Conservation (phyloP, 2,329 filamentous ascomycete species). For the Diplodia scrobiculata region DNA sequence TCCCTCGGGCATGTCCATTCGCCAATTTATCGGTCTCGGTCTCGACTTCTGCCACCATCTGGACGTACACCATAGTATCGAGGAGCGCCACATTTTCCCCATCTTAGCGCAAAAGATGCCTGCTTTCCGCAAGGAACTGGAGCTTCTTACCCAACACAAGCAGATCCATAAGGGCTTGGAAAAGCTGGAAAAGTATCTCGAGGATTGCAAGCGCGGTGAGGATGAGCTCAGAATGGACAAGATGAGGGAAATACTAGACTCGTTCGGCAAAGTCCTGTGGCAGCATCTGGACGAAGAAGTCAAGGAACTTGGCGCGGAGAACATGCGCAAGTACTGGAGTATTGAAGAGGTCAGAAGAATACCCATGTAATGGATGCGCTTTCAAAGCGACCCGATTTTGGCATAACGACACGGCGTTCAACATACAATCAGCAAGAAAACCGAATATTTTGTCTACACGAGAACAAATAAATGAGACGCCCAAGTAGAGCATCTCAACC, state of each 20-base stretch:
- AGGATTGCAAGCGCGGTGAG: constrained; percentile 64
- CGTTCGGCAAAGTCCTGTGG: constrained; percentile 78
- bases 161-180: constrained; percentile 78
- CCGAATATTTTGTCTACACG: not conserved
- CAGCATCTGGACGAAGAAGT: constrained; percentile 85
- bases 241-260: constrained; percentile 72
- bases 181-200: constrained; percentile 65
- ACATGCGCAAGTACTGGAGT: constrained; percentile 83
- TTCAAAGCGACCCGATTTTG: not conserved
- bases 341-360: constrained; percentile 71
- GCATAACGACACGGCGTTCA: not conserved
- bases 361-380: constrained; percentile 59
- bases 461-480: not conserved
- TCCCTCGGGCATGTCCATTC: constrained; percentile 65
- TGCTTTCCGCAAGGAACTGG: constrained; percentile 67
- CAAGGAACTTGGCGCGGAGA: constrained; percentile 73
- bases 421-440: not conserved
- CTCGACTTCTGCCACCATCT: constrained; percentile 71
- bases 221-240: constrained; percentile 58
- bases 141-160: constrained; percentile 72
- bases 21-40: constrained; percentile 67
- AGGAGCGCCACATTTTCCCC: constrained; percentile 81
- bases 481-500: not conserved
- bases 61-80: constrained; percentile 77
- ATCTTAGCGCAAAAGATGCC: constrained; percentile 75